Base-by-base conservation (phyloP, 2,329 filamentous ascomycete genomes). In the Colletotrichum lini region DNA sequence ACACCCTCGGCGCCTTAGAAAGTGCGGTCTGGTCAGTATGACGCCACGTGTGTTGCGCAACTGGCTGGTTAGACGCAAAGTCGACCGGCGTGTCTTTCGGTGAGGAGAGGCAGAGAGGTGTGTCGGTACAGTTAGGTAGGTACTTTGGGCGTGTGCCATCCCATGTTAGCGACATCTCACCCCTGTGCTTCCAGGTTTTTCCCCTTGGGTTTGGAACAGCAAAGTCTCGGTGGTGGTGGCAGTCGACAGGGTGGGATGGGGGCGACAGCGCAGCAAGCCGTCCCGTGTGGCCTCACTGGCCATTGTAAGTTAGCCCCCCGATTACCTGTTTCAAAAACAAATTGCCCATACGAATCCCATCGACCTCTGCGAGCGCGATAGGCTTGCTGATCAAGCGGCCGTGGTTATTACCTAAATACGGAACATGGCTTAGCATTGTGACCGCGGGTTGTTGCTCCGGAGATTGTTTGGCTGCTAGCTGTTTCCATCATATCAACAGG, bases 11-110 rank as follows among this genome's bases (percentile, higher is more conserved):
- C 38, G 44, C 26, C 63, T 23, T 35, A 35, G 42, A 21, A 50
- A 23, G 40, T 44, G 30, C 40, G 47, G 64, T 52, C 56, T 44
- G 65, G 52, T 21, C 64, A 53, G 35, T 30, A 63, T 67, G 68
- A 68, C 68, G 64, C 68, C 68, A 71, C 64, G 68, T 68, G 68
- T 71, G 64, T 62, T 58, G 38, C 50, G 44, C 52, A 50, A 30
- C 40, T 18, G 44, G 45, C 65, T 47, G 21, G 57, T 68, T 52
- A 71, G 52, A 47, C 57, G 52, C 68, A 65, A 57, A 62, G 23
- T 16, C 12, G 9, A 26, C 67, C 64, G 50, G 63, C 64, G 21
- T 70, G 26, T 61, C 49, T 67, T 59, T 59, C 45, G 58, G 58
- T 61, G 35, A 61, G n/a, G 47, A 53, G 30, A 13, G 18, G 35